Evolutionary conservation across 2,329 filamentous ascomycete genomes (phyloP).

Genomic region (Spiromastix sp.): DNA sequence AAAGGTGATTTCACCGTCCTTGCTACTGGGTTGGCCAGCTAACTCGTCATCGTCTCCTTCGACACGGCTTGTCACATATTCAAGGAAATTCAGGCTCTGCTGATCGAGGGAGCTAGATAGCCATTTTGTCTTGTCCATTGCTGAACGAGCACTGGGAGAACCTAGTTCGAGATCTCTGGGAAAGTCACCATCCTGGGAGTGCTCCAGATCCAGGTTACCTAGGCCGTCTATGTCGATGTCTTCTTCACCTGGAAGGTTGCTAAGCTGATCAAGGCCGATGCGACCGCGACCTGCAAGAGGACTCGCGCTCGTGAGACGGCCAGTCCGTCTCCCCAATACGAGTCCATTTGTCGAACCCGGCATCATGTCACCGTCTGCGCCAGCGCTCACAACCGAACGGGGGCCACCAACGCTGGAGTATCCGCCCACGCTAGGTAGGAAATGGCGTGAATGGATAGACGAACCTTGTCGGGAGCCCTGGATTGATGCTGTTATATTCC

Average conservation of each 20-base stretch:
- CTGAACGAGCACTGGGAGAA: conserved; percentile 32
- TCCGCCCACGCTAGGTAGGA: conserved; percentile 26
- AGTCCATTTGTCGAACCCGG: conserved; percentile 1
- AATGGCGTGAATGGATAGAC: conserved; percentile 19
- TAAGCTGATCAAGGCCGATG: conserved; percentile 1
- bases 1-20: conserved; percentile 46
- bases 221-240: conserved; percentile 10
- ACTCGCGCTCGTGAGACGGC: conserved; percentile 48
- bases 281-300: conserved; percentile 47
- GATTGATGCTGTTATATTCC: conserved; percentile 51
- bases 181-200: conserved; percentile 16
- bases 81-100: conserved; percentile 53
- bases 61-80: conserved; percentile 45
- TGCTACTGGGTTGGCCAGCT: no score
- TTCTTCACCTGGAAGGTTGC: conserved; percentile 2
- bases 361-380: conserved; percentile 16
- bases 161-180: conserved; percentile 35
- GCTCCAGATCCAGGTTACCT: conserved; percentile 14
- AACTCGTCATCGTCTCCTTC: conserved; percentile 20
- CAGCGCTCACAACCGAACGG: conserved; percentile 13
- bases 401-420: conserved; percentile 18
- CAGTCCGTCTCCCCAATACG: conserved; percentile 23
- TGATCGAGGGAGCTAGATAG: conserved; percentile 43
- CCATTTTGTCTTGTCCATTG: conserved; percentile 36
- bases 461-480: conserved; percentile 41